Evolutionary conservation across 2,329 filamentous ascomycete genomes (phyloP), one percentile per base, ranked within the genome.

Genomic region (Alternaria conjuncta): DNA sequence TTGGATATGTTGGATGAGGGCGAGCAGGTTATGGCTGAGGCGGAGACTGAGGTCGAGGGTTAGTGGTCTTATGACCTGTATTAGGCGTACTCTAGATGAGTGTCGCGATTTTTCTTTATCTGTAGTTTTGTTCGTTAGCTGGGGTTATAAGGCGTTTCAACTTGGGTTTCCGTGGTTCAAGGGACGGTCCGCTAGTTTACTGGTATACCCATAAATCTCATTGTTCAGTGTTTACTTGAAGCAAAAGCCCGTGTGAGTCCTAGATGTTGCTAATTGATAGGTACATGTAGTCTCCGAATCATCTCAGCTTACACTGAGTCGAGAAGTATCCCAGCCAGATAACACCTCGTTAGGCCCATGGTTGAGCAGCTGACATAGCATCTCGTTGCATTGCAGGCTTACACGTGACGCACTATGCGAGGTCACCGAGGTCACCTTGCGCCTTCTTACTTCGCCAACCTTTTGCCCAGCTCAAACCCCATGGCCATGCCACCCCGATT

Each of bases 1-100:
- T 92, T 92, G 66, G 92, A 93, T 70, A 85, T 97, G 80, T 82
- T 99, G 75, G 95, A 99, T 80, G 96, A 99, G 79, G 94, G 93
- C 2, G 96, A 99, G 84, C 92, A 96, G 80, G 83, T 97, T 69
- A 91, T 96, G 87, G 88, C 88, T 50, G 92, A 94, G 76, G 78
- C 75, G 18, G 77, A 76, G 36, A 21, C 43, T 5, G 57, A 60
- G 50, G 53, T 23, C 1, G 57, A 62, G 41, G 43, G 12, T 28
- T 53, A 53, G 49, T 13, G 46, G 12, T 45, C 15, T 9, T 15
- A n/a, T 2, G 15, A 26, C 15, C 1, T 20, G n/a, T 36, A 6
- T 10, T 30, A 10, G n/a, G 32, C 3, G 23, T 23, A 10, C 18
- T 49, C 28, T 26, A 25, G 30, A 47, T 54, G 25, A 21, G 26